These are phyloP conservation scores for Begonia loranthoides DNA, from an alignment of 306 rosid species.

Conservation along the genomic window DNA sequence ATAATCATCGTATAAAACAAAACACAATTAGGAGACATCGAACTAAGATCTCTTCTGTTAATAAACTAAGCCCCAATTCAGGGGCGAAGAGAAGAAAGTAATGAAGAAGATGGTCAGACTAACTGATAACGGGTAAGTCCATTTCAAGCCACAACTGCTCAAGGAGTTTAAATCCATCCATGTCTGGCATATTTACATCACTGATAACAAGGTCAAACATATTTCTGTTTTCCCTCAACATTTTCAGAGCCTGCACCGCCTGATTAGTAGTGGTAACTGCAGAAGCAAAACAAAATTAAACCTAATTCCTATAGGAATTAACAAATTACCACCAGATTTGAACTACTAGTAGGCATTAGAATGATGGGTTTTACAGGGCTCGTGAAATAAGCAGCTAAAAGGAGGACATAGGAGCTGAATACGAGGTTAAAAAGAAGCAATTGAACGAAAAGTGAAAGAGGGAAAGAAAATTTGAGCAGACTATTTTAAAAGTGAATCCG, in stretches of 20 bases:
- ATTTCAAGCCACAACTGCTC: constrained; percentile 96
- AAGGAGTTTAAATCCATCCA: constrained; percentile 98
- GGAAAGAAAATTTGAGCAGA: background rate
- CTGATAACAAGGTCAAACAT: constrained; percentile 88
- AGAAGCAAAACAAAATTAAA: constrained; percentile 16
- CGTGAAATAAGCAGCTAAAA: background rate
- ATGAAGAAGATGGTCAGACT: constrained; percentile 12
- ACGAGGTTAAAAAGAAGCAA: too few species aligned
- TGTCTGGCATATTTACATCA: constrained; percentile 98
- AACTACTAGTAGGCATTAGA: constrained; percentile 4
- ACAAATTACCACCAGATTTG: constrained; percentile 2
- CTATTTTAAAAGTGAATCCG: background rate
- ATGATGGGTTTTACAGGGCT: constrained; percentile 3
- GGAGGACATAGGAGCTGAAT: background rate
- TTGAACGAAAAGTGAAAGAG: too few species aligned
- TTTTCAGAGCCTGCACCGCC: constrained; percentile 58
- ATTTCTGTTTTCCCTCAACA: constrained; percentile 79
- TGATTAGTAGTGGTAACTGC: constrained; percentile 82
- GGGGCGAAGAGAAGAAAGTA: background rate
- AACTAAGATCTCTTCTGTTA: background rate
- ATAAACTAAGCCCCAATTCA: background rate
- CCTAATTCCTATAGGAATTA: background rate
- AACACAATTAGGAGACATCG: background rate
- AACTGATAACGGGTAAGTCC: constrained; percentile 99
- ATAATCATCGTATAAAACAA: background rate